These are phyloP conservation scores for Coelastrella sp. DNA, from an alignment of 139 green algal genomes.

Conservation along the genomic window DNA sequence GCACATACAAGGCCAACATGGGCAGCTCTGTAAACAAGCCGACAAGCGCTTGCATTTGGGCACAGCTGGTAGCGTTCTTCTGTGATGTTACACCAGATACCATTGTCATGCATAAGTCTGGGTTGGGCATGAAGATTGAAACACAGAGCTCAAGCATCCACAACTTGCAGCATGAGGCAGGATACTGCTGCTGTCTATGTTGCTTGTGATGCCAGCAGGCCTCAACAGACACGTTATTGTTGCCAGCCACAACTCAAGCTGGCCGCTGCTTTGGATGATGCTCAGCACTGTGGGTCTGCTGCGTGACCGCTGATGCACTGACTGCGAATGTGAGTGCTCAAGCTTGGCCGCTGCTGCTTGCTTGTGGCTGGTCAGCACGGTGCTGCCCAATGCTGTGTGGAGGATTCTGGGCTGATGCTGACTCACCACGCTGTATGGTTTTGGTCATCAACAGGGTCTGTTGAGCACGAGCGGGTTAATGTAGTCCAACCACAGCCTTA, in stretches of 20 bases:
- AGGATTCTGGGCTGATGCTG: not conserved
- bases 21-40: not conserved
- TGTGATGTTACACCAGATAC: no score
- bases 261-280: no score
- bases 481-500: not conserved
- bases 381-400: not conserved
- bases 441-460: no score
- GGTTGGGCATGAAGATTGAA: no score
- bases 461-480: conserved; percentile 2
- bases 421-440: no score
- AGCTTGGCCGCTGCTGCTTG: not conserved
- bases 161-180: no score
- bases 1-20: not conserved
- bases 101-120: no score
- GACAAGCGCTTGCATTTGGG: not conserved
- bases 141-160: no score
- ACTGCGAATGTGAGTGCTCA: not conserved
- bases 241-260: no score
- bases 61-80: not conserved
- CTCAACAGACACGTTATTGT: no score
- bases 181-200: no score
- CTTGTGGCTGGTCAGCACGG: not conserved
- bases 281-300: not conserved
- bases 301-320: not conserved
- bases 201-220: no score